These are phyloP conservation scores for Eugenia klotzschiana DNA, from an alignment of 441 rosid species.

Conservation along the genomic window DNA sequence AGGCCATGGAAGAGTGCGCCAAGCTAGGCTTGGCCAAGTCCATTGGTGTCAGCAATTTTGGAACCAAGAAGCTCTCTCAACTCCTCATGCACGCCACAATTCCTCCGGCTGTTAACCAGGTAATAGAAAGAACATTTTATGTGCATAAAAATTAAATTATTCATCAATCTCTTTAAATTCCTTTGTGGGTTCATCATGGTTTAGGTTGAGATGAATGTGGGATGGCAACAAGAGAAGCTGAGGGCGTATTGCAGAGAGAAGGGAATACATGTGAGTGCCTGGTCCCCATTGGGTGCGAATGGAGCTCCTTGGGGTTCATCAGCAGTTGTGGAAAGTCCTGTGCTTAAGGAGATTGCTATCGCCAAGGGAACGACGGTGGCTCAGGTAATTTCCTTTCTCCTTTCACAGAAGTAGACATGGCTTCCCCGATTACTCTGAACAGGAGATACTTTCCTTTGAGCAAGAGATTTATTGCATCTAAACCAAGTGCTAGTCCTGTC, in stretches of 20 bases:
- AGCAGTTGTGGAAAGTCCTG: neutral
- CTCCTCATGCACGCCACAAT: constrained; percentile 6
- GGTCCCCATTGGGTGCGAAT: neutral
- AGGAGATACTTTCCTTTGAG: neutral
- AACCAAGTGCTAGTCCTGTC: neutral
- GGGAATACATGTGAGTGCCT: neutral
- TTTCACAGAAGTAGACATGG: neutral
- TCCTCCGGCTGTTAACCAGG: constrained; percentile 27
- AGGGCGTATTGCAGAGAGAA: neutral
- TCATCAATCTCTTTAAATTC: neutral
- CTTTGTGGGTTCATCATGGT: neutral
- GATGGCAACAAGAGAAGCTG: neutral
- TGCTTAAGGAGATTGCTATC: neutral
- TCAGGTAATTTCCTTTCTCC: neutral
- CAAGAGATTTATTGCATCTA: neutral
- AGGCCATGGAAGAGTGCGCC: constrained; percentile 23
- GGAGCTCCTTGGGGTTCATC: neutral
- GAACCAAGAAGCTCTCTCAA: constrained; percentile 10
- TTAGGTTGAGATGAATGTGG: neutral
- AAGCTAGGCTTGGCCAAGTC: constrained; percentile 19
- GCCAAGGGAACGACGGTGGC: neutral
- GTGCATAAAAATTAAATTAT: neutral
- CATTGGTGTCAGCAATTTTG: constrained; percentile 24
- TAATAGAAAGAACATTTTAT: neutral
- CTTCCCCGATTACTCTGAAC: neutral